phyloP scores from a whole-genome alignment of 2,329 filamentous ascomycete genomes.

The Talaromyces pinophilus region DNA sequence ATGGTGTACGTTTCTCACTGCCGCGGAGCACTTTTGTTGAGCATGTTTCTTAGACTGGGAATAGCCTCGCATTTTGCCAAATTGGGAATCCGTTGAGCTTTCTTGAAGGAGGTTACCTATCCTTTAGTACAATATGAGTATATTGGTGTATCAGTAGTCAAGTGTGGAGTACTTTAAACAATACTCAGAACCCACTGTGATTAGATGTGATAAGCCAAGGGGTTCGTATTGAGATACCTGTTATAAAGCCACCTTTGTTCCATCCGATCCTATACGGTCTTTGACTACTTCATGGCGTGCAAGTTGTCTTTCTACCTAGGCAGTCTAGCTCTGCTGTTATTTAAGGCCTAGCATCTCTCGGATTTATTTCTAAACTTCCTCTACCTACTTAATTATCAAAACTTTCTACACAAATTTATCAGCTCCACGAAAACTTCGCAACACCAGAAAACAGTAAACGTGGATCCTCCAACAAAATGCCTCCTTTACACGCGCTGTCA shows the following conservation, averaged over 20 bases:
- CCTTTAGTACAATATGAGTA: too few relatives aligned
- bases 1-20: too few relatives aligned
- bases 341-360: background rate
- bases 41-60: too few relatives aligned
- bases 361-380: background rate
- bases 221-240: background rate
- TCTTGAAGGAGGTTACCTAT: background rate
- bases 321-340: background rate
- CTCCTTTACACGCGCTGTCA: too few relatives aligned
- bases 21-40: too few relatives aligned
- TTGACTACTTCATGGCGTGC: background rate
- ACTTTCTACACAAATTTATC: background rate
- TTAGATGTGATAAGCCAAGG: background rate
- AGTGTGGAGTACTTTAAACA: background rate
- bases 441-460: too few relatives aligned
- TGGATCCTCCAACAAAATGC: too few relatives aligned
- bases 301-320: background rate
- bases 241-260: background rate
- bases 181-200: background rate
- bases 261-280: background rate
- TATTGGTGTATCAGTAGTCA: background rate
- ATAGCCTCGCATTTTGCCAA: background rate
- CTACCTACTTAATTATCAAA: background rate
- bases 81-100: background rate
- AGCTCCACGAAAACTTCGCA: too few relatives aligned